Evolutionary conservation across 2,329 filamentous ascomycete genomes (phyloP), one percentile per base, ranked within the genome.

Genomic region (Scedosporium aurantiacum): DNA sequence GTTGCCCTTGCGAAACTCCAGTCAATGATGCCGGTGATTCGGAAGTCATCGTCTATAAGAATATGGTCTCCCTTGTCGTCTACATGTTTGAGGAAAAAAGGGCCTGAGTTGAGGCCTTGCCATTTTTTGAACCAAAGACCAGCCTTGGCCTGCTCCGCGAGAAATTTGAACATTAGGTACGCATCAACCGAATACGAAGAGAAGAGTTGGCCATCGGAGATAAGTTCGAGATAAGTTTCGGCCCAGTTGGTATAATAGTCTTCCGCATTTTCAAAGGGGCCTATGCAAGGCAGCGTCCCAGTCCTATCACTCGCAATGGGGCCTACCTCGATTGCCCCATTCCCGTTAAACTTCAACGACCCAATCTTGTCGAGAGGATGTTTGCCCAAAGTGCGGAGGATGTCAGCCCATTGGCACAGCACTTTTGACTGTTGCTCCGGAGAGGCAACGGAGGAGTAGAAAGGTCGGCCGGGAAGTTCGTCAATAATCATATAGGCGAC

Each of bases 21-120:
- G 45, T 64, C 63, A 16, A 65, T 64, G n/a, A 66, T 58, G 23
- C 74, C 75, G 5, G 72, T 76, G 28, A 79, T 74, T 56, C 75
- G 74, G 62, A 69, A 75, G 2, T 76, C 62, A 3, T 75, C 69
- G 60, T 80, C 72, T 1, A 37, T 37, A 37, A 37, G 32, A 37
- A 37, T 37, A 10, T 37, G 32, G 32, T 37, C 32, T 37, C 32
- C 76, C 65, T 78, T 79, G 60, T 79, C 75, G 58, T 80, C 75
- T 4, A 70, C 69, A 64, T 80, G 76, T 57, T 75, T 78, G 3
- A 80, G 65, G 61, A 73, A 78, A 65, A 73, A 78, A 32, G 45
- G 52, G 1, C 32, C 54, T 61, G 63, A 63, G 56, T 66, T 68
- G 23, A 52, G 12, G 5, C n/a, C 28, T 7, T 47, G 1, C 58